Base-by-base conservation (phyloP, 2,329 filamentous ascomycete species). In the Eutypella sp. region DNA sequence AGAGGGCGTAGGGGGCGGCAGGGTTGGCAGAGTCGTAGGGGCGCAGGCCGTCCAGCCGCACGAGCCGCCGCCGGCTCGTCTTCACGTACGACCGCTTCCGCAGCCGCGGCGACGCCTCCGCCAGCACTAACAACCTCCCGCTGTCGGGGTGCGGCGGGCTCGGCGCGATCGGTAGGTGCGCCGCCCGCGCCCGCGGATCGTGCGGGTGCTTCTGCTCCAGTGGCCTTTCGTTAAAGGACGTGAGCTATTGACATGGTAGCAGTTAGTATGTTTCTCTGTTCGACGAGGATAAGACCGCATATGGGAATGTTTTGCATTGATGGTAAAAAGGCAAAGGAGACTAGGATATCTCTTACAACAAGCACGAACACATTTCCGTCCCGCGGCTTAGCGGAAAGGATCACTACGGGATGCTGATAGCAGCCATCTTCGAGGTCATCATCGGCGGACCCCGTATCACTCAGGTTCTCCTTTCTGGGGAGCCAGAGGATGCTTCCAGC, bases 341-440 rank as follows among this genome's bases (percentile, higher is more conserved):
- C n/a, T n/a, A n/a, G n/a, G n/a, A n/a, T n/a, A n/a, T n/a, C n/a
- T n/a, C n/a, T n/a, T 52, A 56, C 54, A 37, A 53, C 51, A 16
- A 57, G 40, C 27, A 56, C 45, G 9, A 47, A 43, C 2, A 57
- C 56, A 29, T 48, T 52, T 9, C 50, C 53, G 41, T 51, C 46
- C 25, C 51, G 45, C 10, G 38, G n/a, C 9, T 46, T 37, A 8
- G 56, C 53, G 6, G 55, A 58, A 13, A 58, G 49, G 2, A 58
- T 46, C 11, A 58, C 53, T 4, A 58, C 52, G 13, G 56, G 56
- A 24, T 58, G 55, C 10, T 57, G 48, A 43, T 52, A 57, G 16
- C 46, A 44, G 4, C 51, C 56, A 19, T 42, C 44, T 3, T 53
- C 50, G 11, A 55, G 27, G 3, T 47, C 43, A n/a, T 22, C 11